These are phyloP conservation scores for Paramecium tetraurelia DNA, from an alignment of 73 alveolate genomes.

Conservation along the genomic window DNA sequence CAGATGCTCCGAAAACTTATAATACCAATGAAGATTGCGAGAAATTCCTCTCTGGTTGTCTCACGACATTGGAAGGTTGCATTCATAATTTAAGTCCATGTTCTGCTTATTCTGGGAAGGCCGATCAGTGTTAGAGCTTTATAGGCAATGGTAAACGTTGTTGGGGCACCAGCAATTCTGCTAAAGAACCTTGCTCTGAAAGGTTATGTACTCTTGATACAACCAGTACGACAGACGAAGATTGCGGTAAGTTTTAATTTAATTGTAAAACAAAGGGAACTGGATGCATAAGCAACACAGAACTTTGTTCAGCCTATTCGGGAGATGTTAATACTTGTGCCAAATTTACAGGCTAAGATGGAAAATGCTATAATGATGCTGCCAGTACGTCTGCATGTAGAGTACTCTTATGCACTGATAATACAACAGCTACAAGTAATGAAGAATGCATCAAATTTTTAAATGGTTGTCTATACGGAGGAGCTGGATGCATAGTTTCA, in stretches of 20 bases:
- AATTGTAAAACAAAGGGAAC: not conserved
- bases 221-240: not conserved
- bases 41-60: not conserved
- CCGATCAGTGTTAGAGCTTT: not conserved
- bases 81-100: not conserved
- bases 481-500: not conserved
- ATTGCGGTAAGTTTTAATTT: not conserved
- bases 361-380: constrained; percentile 20
- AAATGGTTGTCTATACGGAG: not conserved
- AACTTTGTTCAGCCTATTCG: not conserved
- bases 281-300: not conserved
- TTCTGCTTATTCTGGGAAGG: not conserved
- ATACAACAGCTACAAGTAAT: not conserved
- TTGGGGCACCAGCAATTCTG: not conserved
- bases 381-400: not conserved
- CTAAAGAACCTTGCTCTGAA: not conserved
- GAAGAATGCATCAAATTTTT: not conserved
- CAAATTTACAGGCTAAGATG: not conserved
- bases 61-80: not conserved
- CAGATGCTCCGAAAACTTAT: not conserved
- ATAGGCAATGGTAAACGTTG: not conserved
- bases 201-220: not conserved
- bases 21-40: not conserved
- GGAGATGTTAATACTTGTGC: not conserved
- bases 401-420: not conserved